Evolutionary conservation across 768 basidiomycete genomes (phyloP).

Genomic region (Fomitopsis pulvina): DNA sequence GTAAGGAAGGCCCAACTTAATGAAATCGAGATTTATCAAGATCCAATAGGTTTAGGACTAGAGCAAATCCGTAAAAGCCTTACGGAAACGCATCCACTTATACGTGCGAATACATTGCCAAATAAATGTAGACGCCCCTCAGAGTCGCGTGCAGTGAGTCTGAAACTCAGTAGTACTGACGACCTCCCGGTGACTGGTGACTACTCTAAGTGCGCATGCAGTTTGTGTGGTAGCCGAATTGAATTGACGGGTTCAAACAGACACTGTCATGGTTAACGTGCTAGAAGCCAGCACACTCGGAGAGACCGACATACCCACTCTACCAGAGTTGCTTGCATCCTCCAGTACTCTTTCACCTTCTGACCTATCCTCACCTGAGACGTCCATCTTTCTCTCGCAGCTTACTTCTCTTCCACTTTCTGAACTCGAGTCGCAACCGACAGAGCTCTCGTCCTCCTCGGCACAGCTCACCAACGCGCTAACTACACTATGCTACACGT

Average conservation of each 20-base stretch:
- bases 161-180: too few relatives aligned
- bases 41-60: too few relatives aligned
- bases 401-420: constrained; percentile 61
- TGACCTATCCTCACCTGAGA: constrained; percentile 14
- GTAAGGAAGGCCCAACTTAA: too few relatives aligned
- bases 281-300: not conserved
- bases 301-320: constrained; percentile 7
- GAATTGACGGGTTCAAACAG: not conserved
- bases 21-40: too few relatives aligned
- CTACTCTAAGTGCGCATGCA: too few relatives aligned
- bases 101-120: too few relatives aligned
- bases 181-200: too few relatives aligned
- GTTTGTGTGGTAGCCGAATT: too few relatives aligned
- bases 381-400: constrained; percentile 50
- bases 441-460: constrained; percentile 72
- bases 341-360: constrained; percentile 14
- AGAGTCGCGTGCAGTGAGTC: too few relatives aligned
- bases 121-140: too few relatives aligned
- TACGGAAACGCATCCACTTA: too few relatives aligned
- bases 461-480: constrained; percentile 85
- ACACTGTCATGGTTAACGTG: not conserved
- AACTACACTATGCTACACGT: constrained; percentile 84
- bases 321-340: constrained; percentile 17
- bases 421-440: constrained; percentile 68
- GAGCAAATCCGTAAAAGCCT: too few relatives aligned